Percentiles rank a stretch among this genome's conserved stretches.
Conservation (phyloP, 228 moss, liverwort and hornwort genomes). For the Sphagnum fallax region DNA sequence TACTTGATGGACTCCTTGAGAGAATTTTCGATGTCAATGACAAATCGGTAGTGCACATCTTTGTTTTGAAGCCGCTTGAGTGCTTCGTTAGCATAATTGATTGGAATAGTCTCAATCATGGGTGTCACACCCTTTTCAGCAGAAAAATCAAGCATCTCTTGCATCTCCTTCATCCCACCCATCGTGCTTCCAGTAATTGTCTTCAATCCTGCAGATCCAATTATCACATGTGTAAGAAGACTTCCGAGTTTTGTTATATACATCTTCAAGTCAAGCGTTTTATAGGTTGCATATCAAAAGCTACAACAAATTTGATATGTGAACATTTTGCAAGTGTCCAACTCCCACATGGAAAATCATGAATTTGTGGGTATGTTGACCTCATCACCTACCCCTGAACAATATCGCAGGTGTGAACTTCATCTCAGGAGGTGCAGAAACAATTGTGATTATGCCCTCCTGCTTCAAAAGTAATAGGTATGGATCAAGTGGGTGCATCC, state of each 20-base stretch:
- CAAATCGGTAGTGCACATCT: conserved; percentile 80
- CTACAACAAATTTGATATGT: neutral
- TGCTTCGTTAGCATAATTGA: conserved; percentile 49
- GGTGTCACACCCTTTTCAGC: conserved; percentile 31
- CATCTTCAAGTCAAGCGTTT: neutral
- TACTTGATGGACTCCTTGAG: conserved; percentile 22
- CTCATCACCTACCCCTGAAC: conserved; percentile 1
- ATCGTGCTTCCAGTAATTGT: conserved; percentile 58
- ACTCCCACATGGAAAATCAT: neutral
- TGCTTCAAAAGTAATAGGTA: conserved; percentile 18
- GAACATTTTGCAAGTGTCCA: neutral
- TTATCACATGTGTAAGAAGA: no score
- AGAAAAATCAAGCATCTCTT: conserved; percentile 63
- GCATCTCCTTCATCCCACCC: conserved; percentile 42
- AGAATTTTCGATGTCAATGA: conserved; percentile 53
- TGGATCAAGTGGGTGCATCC: conserved; percentile 17
- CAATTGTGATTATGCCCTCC: conserved; percentile 21
- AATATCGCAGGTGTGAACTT: conserved; percentile 1
- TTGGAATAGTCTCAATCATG: conserved; percentile 42
- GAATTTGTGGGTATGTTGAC: neutral
- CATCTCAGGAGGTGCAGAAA: conserved; percentile 13
- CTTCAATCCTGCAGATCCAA: conserved; percentile 20
- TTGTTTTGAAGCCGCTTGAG: conserved; percentile 46
- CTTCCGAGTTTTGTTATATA: no score
- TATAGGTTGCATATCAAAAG: no score